A percentile compares a stretch with the other conserved stretches of the same genome.
phyloP scores from a whole-genome alignment of 108 stramenopile species.

The Halocafeteria seosinensis region DNA sequence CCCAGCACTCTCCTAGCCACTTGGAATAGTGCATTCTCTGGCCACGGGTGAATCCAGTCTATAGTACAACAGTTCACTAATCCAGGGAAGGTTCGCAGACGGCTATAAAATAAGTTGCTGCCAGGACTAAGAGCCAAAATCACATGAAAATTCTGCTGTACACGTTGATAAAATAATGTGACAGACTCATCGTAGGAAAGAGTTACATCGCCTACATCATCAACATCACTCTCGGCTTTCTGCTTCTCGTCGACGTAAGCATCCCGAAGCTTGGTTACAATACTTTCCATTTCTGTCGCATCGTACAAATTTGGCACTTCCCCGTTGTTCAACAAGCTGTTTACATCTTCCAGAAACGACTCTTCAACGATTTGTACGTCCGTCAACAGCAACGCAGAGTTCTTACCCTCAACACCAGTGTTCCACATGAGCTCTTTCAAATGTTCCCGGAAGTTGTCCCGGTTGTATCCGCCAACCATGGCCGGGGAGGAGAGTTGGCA shows the following conservation, averaged over 20 bases:
- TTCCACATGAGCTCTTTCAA: constrained; percentile 25
- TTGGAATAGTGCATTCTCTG: constrained; percentile 30
- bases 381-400: constrained; percentile 31
- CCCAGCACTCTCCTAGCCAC: constrained; percentile 26
- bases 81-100: constrained; percentile 40
- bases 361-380: constrained; percentile 37
- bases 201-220: neutral
- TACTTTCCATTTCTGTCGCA: constrained; percentile 32
- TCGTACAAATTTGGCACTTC: constrained; percentile 43
- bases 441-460: constrained; percentile 33
- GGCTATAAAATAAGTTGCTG: constrained; percentile 34
- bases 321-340: constrained; percentile 37
- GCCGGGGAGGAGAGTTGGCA: constrained; percentile 28
- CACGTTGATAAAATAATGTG: constrained; percentile 23
- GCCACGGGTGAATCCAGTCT: constrained; percentile 48
- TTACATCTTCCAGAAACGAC: constrained; percentile 40
- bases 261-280: constrained; percentile 24
- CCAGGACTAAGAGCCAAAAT: constrained; percentile 38
- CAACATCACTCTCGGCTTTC: neutral
- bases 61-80: constrained; percentile 45
- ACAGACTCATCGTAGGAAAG: neutral
- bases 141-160: constrained; percentile 36
- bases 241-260: constrained; percentile 16
- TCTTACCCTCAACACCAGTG: constrained; percentile 33
- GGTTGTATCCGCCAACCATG: constrained; percentile 34